Base-by-base conservation (phyloP, 192 early-diverging fungal genomes). In the Backusella parvicylindrica region DNA sequence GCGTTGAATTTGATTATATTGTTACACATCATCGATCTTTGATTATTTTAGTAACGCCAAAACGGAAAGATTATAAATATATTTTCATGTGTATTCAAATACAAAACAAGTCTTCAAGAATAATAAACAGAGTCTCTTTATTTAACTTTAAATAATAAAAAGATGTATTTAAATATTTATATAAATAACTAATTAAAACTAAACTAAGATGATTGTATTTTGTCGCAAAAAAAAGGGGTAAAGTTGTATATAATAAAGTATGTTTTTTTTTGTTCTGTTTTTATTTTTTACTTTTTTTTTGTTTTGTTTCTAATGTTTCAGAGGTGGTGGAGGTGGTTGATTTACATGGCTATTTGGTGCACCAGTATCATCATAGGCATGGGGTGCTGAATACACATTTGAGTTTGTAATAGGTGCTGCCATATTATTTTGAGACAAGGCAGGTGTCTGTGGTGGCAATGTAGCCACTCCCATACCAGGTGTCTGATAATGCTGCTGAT, bases 331-430 rank as follows among this genome's bases (percentile, higher is more conserved):
- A 60, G 53, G 53, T 2, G 53, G 50, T 21, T 53, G 50, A 21
- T 53, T 53, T 53, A 53, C 50, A 53, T 53, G 16, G n/a, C n/a
- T 53, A 2, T 41, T 41, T 41, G 40, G 43, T 21, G 23, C 49
- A 23, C 18, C 64, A 11, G 13, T 16, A 13, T 68, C 36, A 13
- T 33, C 16, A 36, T 68, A 68, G n/a, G 18, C 12, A 68, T 68
- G 66, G 1, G 66, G 66, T 12, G 33, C 66, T 9, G 66, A 68
- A 21, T 68, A 68, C 21, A 68, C 66, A 68, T 68, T 68, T 23
- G 32, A 37, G 2, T 2, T 68, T 36, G 66, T 21, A 26, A 37
- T 23, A 38, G 36, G 18, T 18, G 66, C 16, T 23, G 18, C 33
- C n/a, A 68, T 68, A 11, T 18, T 35, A 21, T 68, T 35, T 33